These are phyloP conservation scores for Vicia villosa DNA, from an alignment of 306 rosid genomes.

Conservation along the genomic window DNA sequence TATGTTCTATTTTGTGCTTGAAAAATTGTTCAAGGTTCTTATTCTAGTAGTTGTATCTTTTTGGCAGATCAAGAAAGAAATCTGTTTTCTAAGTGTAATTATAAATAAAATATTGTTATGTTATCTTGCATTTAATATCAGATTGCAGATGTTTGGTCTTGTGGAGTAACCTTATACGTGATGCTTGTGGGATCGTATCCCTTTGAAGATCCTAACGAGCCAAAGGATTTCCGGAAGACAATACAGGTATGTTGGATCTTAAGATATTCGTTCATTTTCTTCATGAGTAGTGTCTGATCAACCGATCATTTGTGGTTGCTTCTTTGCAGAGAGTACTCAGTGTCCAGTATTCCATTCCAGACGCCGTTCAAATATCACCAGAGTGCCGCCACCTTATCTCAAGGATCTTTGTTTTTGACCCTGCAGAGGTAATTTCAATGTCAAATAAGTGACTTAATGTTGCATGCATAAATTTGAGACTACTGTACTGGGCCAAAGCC, in stretches of 20 bases:
- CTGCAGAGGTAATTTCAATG: constrained; percentile 58
- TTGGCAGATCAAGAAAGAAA: background rate
- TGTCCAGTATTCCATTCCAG: constrained; percentile 89
- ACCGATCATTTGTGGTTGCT: constrained; percentile 35
- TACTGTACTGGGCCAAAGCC: background rate
- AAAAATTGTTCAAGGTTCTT: background rate
- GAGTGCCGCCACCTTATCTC: constrained; percentile 84
- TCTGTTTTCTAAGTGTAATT: background rate
- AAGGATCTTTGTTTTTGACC: constrained; percentile 85
- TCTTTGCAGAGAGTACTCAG: constrained; percentile 72
- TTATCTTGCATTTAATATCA: constrained; percentile 43
- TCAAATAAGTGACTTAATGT: background rate
- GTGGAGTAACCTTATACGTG: constrained; percentile 94
- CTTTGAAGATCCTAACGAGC: constrained; percentile 89
- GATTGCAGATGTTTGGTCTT: constrained; percentile 97
- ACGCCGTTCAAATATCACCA: constrained; percentile 59
- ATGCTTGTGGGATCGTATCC: constrained; percentile 91
- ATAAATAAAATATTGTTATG: constrained; percentile 17
- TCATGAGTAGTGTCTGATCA: constrained; percentile 20
- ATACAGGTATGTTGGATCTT: constrained; percentile 60
- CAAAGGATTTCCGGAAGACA: constrained; percentile 85
- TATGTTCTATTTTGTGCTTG: constrained; percentile 3
- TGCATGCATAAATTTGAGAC: constrained; percentile 8
- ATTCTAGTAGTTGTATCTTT: background rate
- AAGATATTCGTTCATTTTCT: constrained; percentile 12